Percentiles rank a stretch among this genome's conserved stretches.
Conservation (phyloP, 805 yeast species). For the Monosporozyma servazzii region DNA sequence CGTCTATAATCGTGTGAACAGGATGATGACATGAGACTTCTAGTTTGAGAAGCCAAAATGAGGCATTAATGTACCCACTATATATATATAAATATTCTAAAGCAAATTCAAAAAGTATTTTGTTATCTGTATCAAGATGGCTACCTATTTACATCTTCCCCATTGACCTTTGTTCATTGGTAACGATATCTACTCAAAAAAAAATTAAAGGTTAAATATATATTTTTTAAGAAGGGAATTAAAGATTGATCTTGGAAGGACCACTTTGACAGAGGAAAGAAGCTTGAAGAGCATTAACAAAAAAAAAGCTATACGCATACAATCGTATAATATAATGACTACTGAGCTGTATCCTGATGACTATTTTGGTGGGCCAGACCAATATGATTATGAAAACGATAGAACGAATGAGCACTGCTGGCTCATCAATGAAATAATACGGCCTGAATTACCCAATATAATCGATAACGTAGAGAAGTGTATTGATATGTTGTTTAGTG, state of each 20-base stretch:
- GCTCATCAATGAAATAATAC: slow-evolving; percentile 39
- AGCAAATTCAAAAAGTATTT: not conserved
- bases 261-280: not conserved
- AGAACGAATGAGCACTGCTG: slow-evolving; percentile 31
- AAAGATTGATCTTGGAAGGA: not conserved
- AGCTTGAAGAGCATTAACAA: not conserved
- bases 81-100: not conserved
- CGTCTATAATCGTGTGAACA: slow-evolving; percentile 16
- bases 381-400: slow-evolving; percentile 7
- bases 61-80: not conserved
- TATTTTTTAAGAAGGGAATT: not conserved
- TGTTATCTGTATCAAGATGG: not conserved
- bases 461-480: slow-evolving; percentile 37
- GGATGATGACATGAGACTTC: not conserved
- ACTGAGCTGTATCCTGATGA: slow-evolving; percentile 29
- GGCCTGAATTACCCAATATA: slow-evolving; percentile 40
- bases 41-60: not conserved
- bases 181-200: not conserved
- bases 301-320: not conserved
- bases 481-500: slow-evolving; percentile 31
- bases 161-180: not conserved
- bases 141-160: not conserved
- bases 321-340: slow-evolving; percentile 18
- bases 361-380: slow-evolving; percentile 14
- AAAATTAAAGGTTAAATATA: not conserved